Conservation (phyloP, 352 stramenopile species). For the Globisporangium sylvaticum region DNA sequence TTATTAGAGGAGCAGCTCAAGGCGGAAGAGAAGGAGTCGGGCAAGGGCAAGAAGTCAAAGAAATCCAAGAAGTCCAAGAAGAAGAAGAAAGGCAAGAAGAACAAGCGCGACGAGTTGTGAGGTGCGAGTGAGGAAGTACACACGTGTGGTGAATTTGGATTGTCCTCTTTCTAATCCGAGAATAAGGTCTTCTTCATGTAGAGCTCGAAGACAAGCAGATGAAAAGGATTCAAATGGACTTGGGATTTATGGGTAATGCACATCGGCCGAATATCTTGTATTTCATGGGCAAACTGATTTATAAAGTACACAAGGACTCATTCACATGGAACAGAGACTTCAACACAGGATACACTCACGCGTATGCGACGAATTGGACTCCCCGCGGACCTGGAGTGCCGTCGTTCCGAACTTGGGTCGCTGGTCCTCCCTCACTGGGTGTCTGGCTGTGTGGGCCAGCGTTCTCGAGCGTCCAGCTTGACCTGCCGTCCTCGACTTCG, state of each 20-base stretch:
- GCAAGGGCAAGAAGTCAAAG: slow-evolving; percentile 29
- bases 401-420: neutral
- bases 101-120: slow-evolving; percentile 55
- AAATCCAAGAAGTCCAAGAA: slow-evolving; percentile 50
- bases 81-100: slow-evolving; percentile 51
- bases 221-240: neutral
- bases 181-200: neutral
- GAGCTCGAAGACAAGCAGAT: neutral
- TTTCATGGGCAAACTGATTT: neutral
- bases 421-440: neutral
- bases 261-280: neutral
- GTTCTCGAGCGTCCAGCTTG: neutral
- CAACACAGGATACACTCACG: neutral
- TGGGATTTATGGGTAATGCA: neutral
- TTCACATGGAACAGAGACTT: too few relatives aligned
- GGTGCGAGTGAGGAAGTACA: neutral
- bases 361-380: slow-evolving; percentile 3
- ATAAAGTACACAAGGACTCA: neutral
- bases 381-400: neutral
- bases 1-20: slow-evolving; percentile 48
- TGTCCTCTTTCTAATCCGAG: neutral
- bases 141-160: neutral
- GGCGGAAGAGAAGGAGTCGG: slow-evolving; percentile 27
- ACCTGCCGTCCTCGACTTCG: neutral
- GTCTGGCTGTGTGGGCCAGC: slow-evolving; percentile 1